phyloP scores from a whole-genome alignment of 345 rosid genomes.

The Fremontodendron californicum region DNA sequence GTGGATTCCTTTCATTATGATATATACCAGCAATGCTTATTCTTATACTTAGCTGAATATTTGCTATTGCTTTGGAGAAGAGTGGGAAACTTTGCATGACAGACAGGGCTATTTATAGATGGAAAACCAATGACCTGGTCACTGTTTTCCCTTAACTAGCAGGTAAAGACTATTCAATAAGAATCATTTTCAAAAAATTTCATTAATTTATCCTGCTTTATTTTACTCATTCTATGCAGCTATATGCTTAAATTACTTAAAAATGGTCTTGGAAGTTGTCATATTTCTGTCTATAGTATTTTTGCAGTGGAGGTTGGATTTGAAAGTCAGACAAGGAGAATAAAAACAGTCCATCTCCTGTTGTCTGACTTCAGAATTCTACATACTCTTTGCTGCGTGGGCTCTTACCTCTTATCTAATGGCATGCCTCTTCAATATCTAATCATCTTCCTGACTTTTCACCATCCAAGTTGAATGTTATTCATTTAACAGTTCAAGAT shows the following conservation, averaged over 20 bases:
- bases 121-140: neutral
- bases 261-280: neutral
- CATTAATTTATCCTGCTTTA: neutral
- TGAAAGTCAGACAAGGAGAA: no score
- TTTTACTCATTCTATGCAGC: neutral
- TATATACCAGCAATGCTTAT: neutral
- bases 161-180: neutral
- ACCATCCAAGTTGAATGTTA: neutral
- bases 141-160: neutral
- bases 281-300: neutral
- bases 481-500: no score
- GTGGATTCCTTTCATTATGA: neutral
- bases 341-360: no score
- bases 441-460: no score
- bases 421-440: no score
- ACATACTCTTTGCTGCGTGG: no score
- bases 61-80: neutral
- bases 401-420: no score
- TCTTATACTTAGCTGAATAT: neutral
- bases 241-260: neutral
- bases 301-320: no score
- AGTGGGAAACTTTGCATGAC: neutral
- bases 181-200: neutral
- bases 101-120: neutral
- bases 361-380: no score